Evolutionary conservation across 2,329 filamentous ascomycete genomes (phyloP), one percentile per base, ranked within the genome.

Genomic region (Xylaria sp.): DNA sequence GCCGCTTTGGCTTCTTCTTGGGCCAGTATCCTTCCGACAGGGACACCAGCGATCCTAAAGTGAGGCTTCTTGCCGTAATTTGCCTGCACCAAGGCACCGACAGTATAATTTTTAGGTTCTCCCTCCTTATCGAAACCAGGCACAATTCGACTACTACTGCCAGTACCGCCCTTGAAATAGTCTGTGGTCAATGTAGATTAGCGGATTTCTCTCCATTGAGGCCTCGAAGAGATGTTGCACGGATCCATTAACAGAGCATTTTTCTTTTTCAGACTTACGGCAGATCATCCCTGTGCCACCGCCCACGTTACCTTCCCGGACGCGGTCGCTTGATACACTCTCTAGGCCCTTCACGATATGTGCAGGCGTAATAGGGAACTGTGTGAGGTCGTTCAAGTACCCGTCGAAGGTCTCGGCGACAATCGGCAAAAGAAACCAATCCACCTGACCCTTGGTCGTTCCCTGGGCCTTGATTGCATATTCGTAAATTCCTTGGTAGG

Each of bases 131-230:
- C 81, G 28, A 82, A 72, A 0, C 86, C 85, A 1, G 80, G 78
- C n/a, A 91, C 84, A 8, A 88, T 72, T 28, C 90, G 84, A 57
- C 85, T 89, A 73, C 86, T 86, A 0, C 85, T 89, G 0, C 90
- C 90, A 0, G 90, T 92, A 0, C 90, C 90, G 44, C 89, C 90
- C 76, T 91, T 91, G 81, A 88, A 90, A 71, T 85, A 85, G 74
- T 91, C 88, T 74, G 37, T 56, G 28, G 32, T 48, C 25, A 32
- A 13, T 25, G 52, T 34, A 48, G 1, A 39, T 68, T 44, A 70
- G 61, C 28, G 18, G 41, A 39, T 3, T 41, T 34, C 32, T 2
- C 25, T 50, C 18, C 0, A 58, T n/a, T 23, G 10, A 8, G 5
- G 18, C 15, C 6, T 13, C 23, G 32, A 32, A 25, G 28, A 41